Percentiles rank a stretch among this genome's conserved stretches.
phyloP scores from a whole-genome alignment of 1,284 basidiomycete species.

The Termitomyces sp. region DNA sequence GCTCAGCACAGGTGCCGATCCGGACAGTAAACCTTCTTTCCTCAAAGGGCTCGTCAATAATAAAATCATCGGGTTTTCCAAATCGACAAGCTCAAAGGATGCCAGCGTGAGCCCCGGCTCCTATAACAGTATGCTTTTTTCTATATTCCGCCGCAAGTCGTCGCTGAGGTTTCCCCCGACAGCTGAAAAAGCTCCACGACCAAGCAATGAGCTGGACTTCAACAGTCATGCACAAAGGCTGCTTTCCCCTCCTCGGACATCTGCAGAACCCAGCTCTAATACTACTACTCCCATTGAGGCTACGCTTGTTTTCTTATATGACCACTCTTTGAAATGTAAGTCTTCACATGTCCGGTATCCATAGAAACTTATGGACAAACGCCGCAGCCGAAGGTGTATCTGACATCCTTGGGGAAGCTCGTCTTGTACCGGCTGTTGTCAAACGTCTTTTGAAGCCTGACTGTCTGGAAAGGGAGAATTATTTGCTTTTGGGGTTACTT shows the following conservation, averaged over 20 bases:
- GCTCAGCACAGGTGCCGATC: background rate
- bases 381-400: slow-evolving; percentile 11
- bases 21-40: slow-evolving; percentile 9
- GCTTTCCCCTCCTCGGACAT: slow-evolving; percentile 4
- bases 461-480: slow-evolving; percentile 11
- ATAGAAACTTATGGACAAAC: background rate
- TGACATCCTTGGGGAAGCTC: slow-evolving; percentile 9
- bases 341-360: background rate
- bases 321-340: slow-evolving; percentile 14
- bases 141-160: background rate
- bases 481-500: slow-evolving; percentile 12
- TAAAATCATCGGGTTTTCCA: slow-evolving; percentile 7
- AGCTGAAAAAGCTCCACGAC: slow-evolving; percentile 5
- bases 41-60: slow-evolving; percentile 11
- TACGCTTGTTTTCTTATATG: slow-evolving; percentile 13
- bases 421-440: slow-evolving; percentile 7
- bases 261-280: background rate
- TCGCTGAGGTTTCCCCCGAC: background rate
- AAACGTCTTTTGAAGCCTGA: slow-evolving; percentile 4
- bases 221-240: slow-evolving; percentile 4
- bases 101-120: slow-evolving; percentile 1
- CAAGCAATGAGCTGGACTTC: slow-evolving; percentile 6
- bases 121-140: slow-evolving; percentile 7
- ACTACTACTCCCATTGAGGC: slow-evolving; percentile 2
- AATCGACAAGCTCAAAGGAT: slow-evolving; percentile 4